Percentiles rank a stretch among this genome's conserved stretches.
These are phyloP conservation scores for Sporothrix pseudoabietina DNA, from an alignment of 2,329 filamentous ascomycete species.

Conservation along the genomic window DNA sequence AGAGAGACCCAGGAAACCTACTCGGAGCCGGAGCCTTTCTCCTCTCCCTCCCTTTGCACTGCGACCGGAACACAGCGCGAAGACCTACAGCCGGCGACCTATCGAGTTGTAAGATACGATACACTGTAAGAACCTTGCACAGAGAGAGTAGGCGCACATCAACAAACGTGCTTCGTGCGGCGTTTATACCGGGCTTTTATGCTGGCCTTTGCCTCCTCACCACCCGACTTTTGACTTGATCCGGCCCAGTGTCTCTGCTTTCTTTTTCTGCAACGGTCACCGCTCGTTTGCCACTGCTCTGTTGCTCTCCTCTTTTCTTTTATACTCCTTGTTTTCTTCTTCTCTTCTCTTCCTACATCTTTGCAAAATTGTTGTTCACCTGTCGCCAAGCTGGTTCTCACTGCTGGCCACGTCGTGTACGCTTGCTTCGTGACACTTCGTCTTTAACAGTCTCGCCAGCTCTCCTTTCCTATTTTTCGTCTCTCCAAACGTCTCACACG, in stretches of 20 bases:
- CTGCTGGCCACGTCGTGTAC: background rate
- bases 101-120: background rate
- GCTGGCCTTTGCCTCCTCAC: background rate
- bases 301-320: background rate
- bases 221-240: background rate
- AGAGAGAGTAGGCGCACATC: background rate
- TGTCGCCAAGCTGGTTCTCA: background rate
- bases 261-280: constrained; percentile 2
- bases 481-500: background rate
- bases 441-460: background rate
- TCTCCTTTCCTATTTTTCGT: background rate
- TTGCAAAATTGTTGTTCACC: background rate
- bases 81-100: background rate
- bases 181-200: background rate
- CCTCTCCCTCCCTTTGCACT: background rate
- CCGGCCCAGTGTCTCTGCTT: background rate
- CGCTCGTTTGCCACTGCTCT: background rate
- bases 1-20: background rate
- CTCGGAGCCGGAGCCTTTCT: background rate
- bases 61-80: constrained; percentile 10
- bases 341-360: background rate
- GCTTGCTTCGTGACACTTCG: background rate
- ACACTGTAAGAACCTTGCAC: background rate
- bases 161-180: background rate
- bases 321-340: background rate